These are phyloP conservation scores for Arabis alpina DNA, from an alignment of 345 rosid genomes.

Conservation along the genomic window DNA sequence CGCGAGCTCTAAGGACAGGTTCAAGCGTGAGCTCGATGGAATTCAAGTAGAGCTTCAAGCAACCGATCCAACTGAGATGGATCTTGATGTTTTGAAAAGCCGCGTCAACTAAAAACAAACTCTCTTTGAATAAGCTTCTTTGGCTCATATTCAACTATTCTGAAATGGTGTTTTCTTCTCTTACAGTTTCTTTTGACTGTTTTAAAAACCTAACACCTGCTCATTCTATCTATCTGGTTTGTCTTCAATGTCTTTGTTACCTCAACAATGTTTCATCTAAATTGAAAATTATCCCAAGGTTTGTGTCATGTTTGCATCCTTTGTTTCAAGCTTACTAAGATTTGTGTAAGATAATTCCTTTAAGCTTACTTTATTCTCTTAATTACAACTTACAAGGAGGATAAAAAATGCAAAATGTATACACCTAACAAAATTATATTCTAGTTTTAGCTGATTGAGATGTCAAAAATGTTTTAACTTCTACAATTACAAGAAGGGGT, in stretches of 20 bases:
- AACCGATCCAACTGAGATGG: slow-evolving; percentile 69
- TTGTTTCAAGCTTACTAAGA: background rate
- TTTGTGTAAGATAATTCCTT: slow-evolving; percentile 20
- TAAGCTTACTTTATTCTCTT: background rate
- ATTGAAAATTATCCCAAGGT: slow-evolving; percentile 20
- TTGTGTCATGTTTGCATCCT: slow-evolving; percentile 27
- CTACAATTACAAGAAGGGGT: background rate
- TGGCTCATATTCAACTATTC: slow-evolving; percentile 24
- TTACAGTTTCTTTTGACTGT: slow-evolving; percentile 42
- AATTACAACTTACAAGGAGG: background rate
- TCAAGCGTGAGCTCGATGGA: slow-evolving; percentile 64
- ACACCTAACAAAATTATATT: background rate
- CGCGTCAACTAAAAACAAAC: slow-evolving; percentile 45
- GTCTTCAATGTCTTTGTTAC: slow-evolving; percentile 34
- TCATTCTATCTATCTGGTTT: slow-evolving; percentile 34
- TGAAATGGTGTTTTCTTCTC: slow-evolving; percentile 34
- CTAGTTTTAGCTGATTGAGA: background rate
- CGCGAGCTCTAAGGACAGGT: slow-evolving; percentile 67
- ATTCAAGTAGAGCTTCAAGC: slow-evolving; percentile 68
- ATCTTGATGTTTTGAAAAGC: slow-evolving; percentile 63
- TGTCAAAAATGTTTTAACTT: slow-evolving; percentile 19
- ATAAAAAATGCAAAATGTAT: background rate
- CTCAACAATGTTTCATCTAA: slow-evolving; percentile 14
- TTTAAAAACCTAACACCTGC: slow-evolving; percentile 43
- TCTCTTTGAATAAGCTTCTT: slow-evolving; percentile 35